phyloP scores from a whole-genome alignment of 495 filamentous ascomycete species.

The Penicillium angulare region DNA sequence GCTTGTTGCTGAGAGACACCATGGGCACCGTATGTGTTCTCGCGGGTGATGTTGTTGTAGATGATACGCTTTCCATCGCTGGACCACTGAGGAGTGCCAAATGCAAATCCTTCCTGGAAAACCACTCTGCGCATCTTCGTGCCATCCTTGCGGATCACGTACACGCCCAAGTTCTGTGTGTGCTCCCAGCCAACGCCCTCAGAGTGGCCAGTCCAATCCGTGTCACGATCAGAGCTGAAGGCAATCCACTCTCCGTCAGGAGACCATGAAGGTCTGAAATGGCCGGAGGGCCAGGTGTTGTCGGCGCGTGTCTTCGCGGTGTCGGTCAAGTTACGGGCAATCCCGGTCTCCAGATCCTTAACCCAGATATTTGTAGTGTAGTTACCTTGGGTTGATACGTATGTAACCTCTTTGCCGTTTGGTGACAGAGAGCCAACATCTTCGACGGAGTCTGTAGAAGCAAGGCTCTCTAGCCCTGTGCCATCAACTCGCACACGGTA shows the following conservation, averaged over 20 bases:
- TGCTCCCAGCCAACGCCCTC: slow-evolving; percentile 17
- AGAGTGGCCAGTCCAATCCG: slow-evolving; percentile 15
- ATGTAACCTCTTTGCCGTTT: slow-evolving; percentile 7
- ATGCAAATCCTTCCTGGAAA: slow-evolving; percentile 1
- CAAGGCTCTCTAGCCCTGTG: slow-evolving; percentile 10
- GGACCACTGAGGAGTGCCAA: slow-evolving; percentile 16
- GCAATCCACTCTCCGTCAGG: slow-evolving; percentile 19
- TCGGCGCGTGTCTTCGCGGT: slow-evolving; percentile 1
- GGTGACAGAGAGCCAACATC: slow-evolving; percentile 11
- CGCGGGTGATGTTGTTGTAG: slow-evolving; percentile 12
- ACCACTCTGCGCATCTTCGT: slow-evolving; percentile 1
- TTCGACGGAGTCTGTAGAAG: slow-evolving; percentile 11
- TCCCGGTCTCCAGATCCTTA: slow-evolving; percentile 8
- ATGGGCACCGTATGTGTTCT: slow-evolving; percentile 7
- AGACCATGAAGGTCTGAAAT: slow-evolving; percentile 29
- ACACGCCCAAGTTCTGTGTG: slow-evolving; percentile 11
- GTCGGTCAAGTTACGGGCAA: slow-evolving; percentile 14
- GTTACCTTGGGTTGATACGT: slow-evolving; percentile 11
- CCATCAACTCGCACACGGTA: slow-evolving; percentile 15
- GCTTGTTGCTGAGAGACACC: not conserved
- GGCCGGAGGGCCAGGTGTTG: slow-evolving; percentile 1
- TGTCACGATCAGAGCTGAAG: slow-evolving; percentile 17
- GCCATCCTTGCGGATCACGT: slow-evolving; percentile 10
- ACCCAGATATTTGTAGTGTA: slow-evolving; percentile 17
- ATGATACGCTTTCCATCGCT: slow-evolving; percentile 17